Conservation (phyloP, 768 basidiomycete species). For the Termitomyces sp. region DNA sequence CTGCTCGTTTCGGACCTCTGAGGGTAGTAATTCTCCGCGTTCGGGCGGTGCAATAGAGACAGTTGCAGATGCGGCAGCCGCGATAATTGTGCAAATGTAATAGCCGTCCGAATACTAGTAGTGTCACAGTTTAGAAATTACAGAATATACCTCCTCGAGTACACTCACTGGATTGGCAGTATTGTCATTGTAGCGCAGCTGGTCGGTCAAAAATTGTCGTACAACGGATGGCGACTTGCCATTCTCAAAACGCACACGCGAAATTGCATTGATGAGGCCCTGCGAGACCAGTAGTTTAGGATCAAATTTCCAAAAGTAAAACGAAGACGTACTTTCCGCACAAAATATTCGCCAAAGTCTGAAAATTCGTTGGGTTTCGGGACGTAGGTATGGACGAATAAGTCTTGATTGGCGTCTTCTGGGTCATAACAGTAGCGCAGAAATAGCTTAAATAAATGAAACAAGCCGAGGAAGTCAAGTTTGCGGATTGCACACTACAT, state of each 20-base stretch:
- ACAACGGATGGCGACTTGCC: slow-evolving; percentile 86
- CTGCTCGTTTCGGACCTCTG: slow-evolving; percentile 63
- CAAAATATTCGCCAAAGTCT: slow-evolving; percentile 89
- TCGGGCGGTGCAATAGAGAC: slow-evolving; percentile 77
- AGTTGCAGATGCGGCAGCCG: slow-evolving; percentile 75
- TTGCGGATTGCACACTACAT: slow-evolving; percentile 77
- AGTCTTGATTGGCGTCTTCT: slow-evolving; percentile 74
- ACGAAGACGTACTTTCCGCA: slow-evolving; percentile 70
- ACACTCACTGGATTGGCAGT: slow-evolving; percentile 76
- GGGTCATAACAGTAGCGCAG: slow-evolving; percentile 88
- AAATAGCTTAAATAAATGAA: slow-evolving; percentile 95
- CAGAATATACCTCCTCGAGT: neutral
- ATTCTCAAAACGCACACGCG: slow-evolving; percentile 81
- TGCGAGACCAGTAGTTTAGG: slow-evolving; percentile 25
- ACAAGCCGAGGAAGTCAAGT: slow-evolving; percentile 86
- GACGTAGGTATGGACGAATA: slow-evolving; percentile 86
- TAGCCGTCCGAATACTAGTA: slow-evolving; percentile 84
- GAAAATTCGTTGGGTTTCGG: slow-evolving; percentile 94
- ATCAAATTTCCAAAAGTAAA: neutral
- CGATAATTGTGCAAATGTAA: slow-evolving; percentile 84
- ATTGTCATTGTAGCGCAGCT: slow-evolving; percentile 95
- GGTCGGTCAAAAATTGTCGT: slow-evolving; percentile 84
- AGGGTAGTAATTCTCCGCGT: slow-evolving; percentile 70
- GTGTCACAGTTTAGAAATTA: neutral
- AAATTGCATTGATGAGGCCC: slow-evolving; percentile 79